These are phyloP conservation scores for Spiraea crenata DNA, from an alignment of 331 rosid genomes.

Conservation along the genomic window DNA sequence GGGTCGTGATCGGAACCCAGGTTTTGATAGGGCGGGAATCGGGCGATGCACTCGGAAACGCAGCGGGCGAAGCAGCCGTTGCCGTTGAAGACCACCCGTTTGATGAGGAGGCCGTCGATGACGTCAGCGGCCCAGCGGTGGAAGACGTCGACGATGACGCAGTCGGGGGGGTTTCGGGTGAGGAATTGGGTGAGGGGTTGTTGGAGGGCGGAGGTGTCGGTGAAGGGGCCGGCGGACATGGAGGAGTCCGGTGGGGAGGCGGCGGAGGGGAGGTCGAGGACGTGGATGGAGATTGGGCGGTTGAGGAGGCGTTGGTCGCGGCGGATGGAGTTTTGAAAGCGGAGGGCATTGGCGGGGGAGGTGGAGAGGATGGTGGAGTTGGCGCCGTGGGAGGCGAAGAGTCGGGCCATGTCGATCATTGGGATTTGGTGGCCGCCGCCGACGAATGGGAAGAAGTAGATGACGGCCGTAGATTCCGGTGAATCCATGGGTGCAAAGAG, in stretches of 20 bases:
- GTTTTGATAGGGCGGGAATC: constrained; percentile 33
- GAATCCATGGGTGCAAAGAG: constrained; percentile 2
- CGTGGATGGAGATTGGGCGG: constrained; percentile 7
- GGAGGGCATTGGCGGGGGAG: constrained; percentile 6
- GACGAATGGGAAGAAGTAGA: constrained; percentile 27
- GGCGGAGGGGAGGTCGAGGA: constrained; percentile 12
- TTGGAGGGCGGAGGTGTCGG: constrained; percentile 20
- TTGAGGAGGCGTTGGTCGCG: constrained; percentile 7
- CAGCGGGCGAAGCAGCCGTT: constrained; percentile 37
- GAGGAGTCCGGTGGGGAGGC: background rate
- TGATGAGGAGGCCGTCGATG: constrained; percentile 39
- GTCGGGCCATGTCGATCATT: constrained; percentile 24
- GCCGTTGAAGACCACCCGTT: constrained; percentile 43
- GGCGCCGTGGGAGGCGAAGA: constrained; percentile 20
- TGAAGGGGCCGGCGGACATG: constrained; percentile 9
- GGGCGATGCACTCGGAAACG: constrained; percentile 6
- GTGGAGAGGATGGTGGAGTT: constrained; percentile 19
- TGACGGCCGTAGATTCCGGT: background rate
- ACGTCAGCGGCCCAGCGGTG: constrained; percentile 53
- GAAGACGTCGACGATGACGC: constrained; percentile 44
- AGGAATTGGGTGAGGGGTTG: constrained; percentile 27
- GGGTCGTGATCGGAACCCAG: constrained; percentile 40
- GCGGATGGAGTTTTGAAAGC: constrained; percentile 12
- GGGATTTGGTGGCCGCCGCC: constrained; percentile 33
- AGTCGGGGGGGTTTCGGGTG: constrained; percentile 30